Percentiles rank a stretch among this genome's conserved stretches.
These are phyloP conservation scores for Cupressus sempervirens DNA, from an alignment of 75 land plant genomes.

Conservation along the genomic window DNA sequence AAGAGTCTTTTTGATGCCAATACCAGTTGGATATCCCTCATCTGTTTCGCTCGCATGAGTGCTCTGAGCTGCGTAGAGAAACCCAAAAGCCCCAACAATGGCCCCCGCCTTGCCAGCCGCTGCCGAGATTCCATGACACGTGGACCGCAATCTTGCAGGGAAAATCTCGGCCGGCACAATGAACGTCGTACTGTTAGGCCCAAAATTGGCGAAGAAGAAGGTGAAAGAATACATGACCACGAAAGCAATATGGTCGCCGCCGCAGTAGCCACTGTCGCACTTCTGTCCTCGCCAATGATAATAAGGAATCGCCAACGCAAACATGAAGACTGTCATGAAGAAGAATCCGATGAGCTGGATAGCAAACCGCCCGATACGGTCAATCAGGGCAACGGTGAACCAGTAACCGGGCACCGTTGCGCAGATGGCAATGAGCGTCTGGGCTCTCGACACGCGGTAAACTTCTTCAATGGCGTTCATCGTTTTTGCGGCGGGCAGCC, in stretches of 20 bases:
- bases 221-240: constrained; percentile 12
- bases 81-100: constrained; percentile 32
- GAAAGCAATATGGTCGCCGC: constrained; percentile 22
- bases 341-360: constrained; percentile 43
- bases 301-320: constrained; percentile 30
- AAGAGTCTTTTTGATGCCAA: constrained; percentile 42
- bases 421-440: constrained; percentile 34
- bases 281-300: constrained; percentile 13
- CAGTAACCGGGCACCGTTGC: constrained; percentile 41
- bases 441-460: constrained; percentile 27
- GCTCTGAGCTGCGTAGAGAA: constrained; percentile 52
- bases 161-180: constrained; percentile 39
- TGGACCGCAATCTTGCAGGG: constrained; percentile 31
- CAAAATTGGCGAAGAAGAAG: constrained; percentile 27
- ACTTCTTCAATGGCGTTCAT: constrained; percentile 46
- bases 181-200: constrained; percentile 32
- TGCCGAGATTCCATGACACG: constrained; percentile 40
- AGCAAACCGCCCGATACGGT: constrained; percentile 28
- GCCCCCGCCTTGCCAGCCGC: constrained; percentile 36
- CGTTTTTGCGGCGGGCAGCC: constrained; percentile 17
- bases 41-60: constrained; percentile 14
- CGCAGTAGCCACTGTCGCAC: constrained; percentile 17
- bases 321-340: constrained; percentile 42
- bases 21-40: constrained; percentile 26
- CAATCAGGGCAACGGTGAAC: constrained; percentile 34